These are phyloP conservation scores for Nepenthes mirabilis DNA, from an alignment of 148 eudicot genomes.

Conservation along the genomic window DNA sequence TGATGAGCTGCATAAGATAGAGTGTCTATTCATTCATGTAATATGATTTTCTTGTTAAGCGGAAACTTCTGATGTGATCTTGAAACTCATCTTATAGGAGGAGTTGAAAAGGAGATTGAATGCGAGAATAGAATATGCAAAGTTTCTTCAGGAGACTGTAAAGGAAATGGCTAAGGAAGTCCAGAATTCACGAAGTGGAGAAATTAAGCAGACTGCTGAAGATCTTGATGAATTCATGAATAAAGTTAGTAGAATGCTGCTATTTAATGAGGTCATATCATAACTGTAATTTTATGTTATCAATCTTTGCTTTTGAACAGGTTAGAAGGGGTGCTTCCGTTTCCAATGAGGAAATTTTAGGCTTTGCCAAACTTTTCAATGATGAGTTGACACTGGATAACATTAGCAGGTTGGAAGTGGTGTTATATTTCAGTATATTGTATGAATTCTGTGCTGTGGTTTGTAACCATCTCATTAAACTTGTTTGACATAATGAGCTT, in stretches of 20 bases:
- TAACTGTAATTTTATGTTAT: not conserved
- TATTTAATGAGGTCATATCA: not conserved
- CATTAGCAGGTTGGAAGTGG: conserved; percentile 58
- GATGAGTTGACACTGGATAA: conserved; percentile 82
- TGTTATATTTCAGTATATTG: not conserved
- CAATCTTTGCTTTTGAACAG: conserved; percentile 17
- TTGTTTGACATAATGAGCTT: not conserved
- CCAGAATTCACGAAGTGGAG: conserved; percentile 74
- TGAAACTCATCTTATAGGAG: conserved; percentile 35
- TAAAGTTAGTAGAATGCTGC: conserved; percentile 18
- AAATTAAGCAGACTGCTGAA: conserved; percentile 60
- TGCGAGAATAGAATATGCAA: conserved; percentile 84
- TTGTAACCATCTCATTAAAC: too few species aligned
- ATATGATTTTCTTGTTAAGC: not conserved
- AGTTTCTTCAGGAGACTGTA: conserved; percentile 78
- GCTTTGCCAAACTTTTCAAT: conserved; percentile 76
- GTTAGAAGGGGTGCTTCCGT: conserved; percentile 71
- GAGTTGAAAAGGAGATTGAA: conserved; percentile 52
- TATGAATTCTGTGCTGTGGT: not conserved
- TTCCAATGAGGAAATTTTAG: conserved; percentile 66
- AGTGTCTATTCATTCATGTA: not conserved
- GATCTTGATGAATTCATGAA: conserved; percentile 82
- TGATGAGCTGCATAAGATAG: not conserved
- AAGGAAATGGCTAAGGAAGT: conserved; percentile 93
- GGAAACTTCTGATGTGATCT: not conserved